phyloP scores from a whole-genome alignment of 1,284 basidiomycete genomes.

The Puccinia polysora region DNA sequence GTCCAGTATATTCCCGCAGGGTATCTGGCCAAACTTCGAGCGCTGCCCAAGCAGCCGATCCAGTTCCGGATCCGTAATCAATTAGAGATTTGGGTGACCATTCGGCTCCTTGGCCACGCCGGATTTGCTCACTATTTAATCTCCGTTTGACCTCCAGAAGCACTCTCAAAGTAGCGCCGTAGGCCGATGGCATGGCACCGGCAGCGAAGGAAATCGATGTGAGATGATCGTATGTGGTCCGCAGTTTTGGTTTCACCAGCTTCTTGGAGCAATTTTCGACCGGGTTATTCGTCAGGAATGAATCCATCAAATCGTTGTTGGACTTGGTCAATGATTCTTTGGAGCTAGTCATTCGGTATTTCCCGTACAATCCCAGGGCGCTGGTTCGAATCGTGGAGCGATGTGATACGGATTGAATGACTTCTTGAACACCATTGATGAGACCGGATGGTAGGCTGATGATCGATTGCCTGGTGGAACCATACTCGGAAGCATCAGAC shows the following conservation, averaged over 20 bases:
- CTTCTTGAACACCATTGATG: conserved; percentile 15
- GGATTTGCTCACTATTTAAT: not conserved
- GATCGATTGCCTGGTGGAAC: conserved; percentile 17
- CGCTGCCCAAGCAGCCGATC: conserved; percentile 33
- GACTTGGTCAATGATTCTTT: conserved; percentile 6
- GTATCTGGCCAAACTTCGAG: conserved; percentile 33
- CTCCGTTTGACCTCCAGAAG: conserved; percentile 19
- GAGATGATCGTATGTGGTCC: conserved; percentile 32
- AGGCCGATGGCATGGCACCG: conserved; percentile 38
- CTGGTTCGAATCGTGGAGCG: conserved; percentile 34
- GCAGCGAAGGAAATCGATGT: conserved; percentile 32
- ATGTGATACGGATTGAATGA: conserved; percentile 31
- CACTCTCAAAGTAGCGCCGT: conserved; percentile 21
- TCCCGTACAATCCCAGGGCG: conserved; percentile 12
- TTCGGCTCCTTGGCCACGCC: not conserved
- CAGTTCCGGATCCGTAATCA: conserved; percentile 40
- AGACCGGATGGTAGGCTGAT: conserved; percentile 19
- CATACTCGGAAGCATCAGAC: conserved; percentile 6
- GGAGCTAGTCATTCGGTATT: conserved; percentile 13
- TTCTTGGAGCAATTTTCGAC: not conserved
- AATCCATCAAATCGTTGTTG: not conserved
- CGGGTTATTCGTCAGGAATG: not conserved
- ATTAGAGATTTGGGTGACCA: conserved; percentile 7
- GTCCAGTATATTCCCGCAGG: conserved; percentile 16
- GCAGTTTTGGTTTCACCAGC: conserved; percentile 31